Conservation (phyloP, 1,139 yeast species). For the Candida labiduridarum region DNA sequence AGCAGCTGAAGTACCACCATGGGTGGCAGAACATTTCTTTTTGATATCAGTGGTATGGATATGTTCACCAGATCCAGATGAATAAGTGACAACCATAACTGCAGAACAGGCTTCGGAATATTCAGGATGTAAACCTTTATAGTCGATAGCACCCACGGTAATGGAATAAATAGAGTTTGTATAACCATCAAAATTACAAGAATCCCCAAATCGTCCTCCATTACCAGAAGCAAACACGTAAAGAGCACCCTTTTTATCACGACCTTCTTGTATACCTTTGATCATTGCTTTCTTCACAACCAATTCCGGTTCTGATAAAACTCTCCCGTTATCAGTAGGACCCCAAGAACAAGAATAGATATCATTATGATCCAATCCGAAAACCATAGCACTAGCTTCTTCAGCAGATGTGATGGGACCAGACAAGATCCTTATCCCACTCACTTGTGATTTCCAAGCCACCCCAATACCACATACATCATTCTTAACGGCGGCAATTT, state of each 20-base stretch:
- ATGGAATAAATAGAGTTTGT: slow-evolving; percentile 94
- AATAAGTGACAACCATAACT: slow-evolving; percentile 92
- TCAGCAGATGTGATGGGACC: slow-evolving; percentile 80
- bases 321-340: slow-evolving; percentile 88
- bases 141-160: slow-evolving; percentile 93
- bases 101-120: slow-evolving; percentile 96
- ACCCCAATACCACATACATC: slow-evolving; percentile 94
- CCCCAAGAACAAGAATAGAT: slow-evolving; percentile 99
- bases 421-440: slow-evolving; percentile 89
- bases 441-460: slow-evolving; percentile 81
- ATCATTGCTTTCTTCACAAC: slow-evolving; percentile 80
- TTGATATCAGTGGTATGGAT: slow-evolving; percentile 90
- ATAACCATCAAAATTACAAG: slow-evolving; percentile 97
- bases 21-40: slow-evolving; percentile 67
- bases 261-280: slow-evolving; percentile 84
- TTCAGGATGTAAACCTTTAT: slow-evolving; percentile 79
- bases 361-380: slow-evolving; percentile 79
- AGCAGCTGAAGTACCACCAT: slow-evolving; percentile 99
- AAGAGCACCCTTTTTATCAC: slow-evolving; percentile 79
- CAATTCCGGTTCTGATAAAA: slow-evolving; percentile 82
- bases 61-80: slow-evolving; percentile 88
- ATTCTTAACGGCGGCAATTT: slow-evolving; percentile 88
- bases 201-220: slow-evolving; percentile 82
- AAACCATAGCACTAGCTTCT: slow-evolving; percentile 86
- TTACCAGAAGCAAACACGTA: slow-evolving; percentile 98